Evolutionary conservation across 768 basidiomycete genomes (phyloP), one percentile per base, ranked within the genome.

Genomic region (Suillus occidentalis): DNA sequence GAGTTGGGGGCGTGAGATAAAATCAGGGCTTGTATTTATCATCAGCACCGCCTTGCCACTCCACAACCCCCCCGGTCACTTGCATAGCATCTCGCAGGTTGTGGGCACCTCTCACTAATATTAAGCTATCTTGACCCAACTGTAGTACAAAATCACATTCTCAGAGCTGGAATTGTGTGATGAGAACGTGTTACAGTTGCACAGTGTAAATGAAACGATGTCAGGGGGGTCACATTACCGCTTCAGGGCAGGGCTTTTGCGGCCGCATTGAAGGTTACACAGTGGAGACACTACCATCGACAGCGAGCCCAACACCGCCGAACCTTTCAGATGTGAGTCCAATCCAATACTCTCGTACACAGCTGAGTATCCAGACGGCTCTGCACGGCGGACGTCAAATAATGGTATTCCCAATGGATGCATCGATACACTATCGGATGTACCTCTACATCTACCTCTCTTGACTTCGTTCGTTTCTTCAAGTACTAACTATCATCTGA

Each of bases 371-470:
- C 57, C 39, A 58, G 39, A 40, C 16, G 25, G 6, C 40, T 18
- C 57, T 25, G 39, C 39, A 12, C 2, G 57, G 25, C 39, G 57
- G 25, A 58, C 16, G 37, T 40, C 57, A 28, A 58, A 16, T 28
- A 25, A 28, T 40, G 25, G 25, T 47, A 31, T 53, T 56, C 40
- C 25, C 42, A 84, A 74, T 88, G 88, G 88, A 89, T 89, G 81
- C 69, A 58, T 47, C n/a, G n/a, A 53, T 43, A 47, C 22, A 42
- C 4, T 20, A 62, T 64, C 70, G 77, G 87, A 87, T 88, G 80
- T 78, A 76, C 56, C 22, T 57, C 59, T 37, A 6, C 53, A 16
- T 45, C n/a, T 25, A 22, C 5, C 16, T 39, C 40, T 40, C 42
- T 56, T 60, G n/a, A 16, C 60, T 53, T 63, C 7, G 25, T 31